phyloP scores from a whole-genome alignment of 2,329 filamentous ascomycete species.

The Aspergillus vadensis region DNA sequence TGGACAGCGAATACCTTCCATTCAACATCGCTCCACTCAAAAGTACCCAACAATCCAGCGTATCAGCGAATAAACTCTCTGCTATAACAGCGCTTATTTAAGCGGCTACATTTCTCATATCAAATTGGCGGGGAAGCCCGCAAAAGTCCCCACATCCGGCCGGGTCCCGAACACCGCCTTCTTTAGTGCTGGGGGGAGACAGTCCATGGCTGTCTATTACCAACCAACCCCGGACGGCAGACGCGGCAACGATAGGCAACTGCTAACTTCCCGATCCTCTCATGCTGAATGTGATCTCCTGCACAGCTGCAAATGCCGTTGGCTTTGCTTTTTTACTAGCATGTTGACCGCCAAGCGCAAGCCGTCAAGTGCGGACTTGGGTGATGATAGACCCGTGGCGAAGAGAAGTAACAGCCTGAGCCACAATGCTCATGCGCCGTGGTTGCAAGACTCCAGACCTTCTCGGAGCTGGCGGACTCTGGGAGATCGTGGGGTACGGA shows the following conservation, averaged over 20 bases:
- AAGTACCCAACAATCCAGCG: neutral
- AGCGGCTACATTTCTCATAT: neutral
- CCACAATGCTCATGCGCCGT: constrained; percentile 35
- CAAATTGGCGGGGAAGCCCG: constrained; percentile 25
- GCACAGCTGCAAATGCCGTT: constrained; percentile 14
- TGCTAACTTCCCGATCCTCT: neutral
- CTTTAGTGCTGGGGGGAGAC: constrained; percentile 17
- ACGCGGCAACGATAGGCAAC: neutral
- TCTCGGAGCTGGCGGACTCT: constrained; percentile 31
- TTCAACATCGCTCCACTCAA: neutral
- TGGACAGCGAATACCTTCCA: neutral
- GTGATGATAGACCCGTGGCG: constrained; percentile 18
- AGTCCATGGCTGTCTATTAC: neutral
- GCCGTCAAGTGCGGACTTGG: constrained; percentile 23
- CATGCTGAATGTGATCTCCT: constrained; percentile 4
- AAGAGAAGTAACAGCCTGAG: constrained; percentile 31
- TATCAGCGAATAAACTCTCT: neutral
- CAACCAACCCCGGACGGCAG: neutral
- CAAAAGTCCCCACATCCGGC: constrained; percentile 21
- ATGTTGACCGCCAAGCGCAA: constrained; percentile 33
- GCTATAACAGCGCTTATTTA: neutral
- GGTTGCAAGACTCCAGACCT: constrained; percentile 32
- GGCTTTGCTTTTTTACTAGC: constrained; percentile 21
- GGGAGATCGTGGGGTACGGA: constrained; percentile 32
- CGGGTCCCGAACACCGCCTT: constrained; percentile 32